A percentile compares a stretch with the other conserved stretches of the same genome.
phyloP scores from a whole-genome alignment of 2,329 filamentous ascomycete genomes.

The Teratosphaeria viscida region DNA sequence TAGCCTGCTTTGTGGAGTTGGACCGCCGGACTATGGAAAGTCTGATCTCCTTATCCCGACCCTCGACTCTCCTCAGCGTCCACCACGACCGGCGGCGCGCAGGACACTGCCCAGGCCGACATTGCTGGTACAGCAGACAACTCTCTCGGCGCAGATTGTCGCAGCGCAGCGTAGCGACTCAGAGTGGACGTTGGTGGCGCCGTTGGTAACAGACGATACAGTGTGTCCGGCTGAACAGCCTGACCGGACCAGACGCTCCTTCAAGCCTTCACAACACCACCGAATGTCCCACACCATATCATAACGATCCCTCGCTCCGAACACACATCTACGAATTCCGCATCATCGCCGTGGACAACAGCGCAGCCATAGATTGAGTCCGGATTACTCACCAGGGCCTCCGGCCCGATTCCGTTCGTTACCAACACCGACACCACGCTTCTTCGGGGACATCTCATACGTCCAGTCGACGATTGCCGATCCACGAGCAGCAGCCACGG shows the following conservation, averaged over 20 bases:
- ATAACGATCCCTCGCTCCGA: neutral
- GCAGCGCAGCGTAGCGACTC: neutral
- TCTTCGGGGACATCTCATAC: conserved; percentile 14
- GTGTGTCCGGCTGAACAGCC: neutral
- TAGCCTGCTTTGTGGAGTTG: neutral
- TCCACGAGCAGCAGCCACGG: conserved; percentile 1
- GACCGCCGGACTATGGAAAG: neutral
- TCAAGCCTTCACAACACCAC: neutral
- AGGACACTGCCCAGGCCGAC: neutral
- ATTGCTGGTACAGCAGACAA: neutral
- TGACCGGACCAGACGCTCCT: neutral
- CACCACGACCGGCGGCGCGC: neutral
- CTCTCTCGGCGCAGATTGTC: neutral
- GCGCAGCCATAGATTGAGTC: neutral
- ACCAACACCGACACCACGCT: conserved; percentile 9
- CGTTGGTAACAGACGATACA: neutral
- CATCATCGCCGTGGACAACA: neutral
- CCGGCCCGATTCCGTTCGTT: conserved; percentile 22
- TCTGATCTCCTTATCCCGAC: neutral
- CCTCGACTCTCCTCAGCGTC: neutral
- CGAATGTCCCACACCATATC: neutral
- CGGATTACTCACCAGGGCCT: neutral
- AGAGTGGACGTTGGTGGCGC: neutral
- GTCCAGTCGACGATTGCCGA: conserved; percentile 6
- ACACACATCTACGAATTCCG: neutral